A percentile compares a stretch with the other conserved stretches of the same genome.
Evolutionary conservation across 768 basidiomycete genomes (phyloP).

Genomic region (Leccinum longicurvipes): DNA sequence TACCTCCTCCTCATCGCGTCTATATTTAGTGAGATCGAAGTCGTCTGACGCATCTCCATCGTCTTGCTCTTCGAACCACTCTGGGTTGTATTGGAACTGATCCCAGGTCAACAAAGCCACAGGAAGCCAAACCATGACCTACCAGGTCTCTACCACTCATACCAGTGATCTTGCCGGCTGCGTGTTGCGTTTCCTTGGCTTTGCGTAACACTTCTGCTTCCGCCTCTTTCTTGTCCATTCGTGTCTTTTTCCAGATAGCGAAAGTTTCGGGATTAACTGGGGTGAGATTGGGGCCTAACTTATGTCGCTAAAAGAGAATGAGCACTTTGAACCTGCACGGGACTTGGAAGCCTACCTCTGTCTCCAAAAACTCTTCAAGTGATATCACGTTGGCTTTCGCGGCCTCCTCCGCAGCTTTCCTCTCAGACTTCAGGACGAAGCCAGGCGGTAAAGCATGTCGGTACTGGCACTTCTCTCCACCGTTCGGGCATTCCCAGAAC

Average conservation of each 20-base stretch:
- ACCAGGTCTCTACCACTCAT: constrained; percentile 97
- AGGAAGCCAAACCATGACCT: constrained; percentile 23
- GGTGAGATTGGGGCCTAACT: constrained; percentile 85
- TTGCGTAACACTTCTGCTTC: constrained; percentile 79
- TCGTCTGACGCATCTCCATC: constrained; percentile 43
- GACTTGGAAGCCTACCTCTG: constrained; percentile 64
- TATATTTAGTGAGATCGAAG: constrained; percentile 61
- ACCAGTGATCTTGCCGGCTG: constrained; percentile 86
- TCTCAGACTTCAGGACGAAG: constrained; percentile 92
- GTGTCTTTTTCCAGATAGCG: constrained; percentile 91
- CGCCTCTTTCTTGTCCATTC: constrained; percentile 93
- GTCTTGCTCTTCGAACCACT: constrained; percentile 85
- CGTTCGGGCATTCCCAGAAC: constrained; percentile 92
- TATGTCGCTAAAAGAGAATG: constrained; percentile 68
- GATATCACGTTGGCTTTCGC: constrained; percentile 88
- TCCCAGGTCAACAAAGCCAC: constrained; percentile 8
- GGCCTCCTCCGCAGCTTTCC: constrained; percentile 86
- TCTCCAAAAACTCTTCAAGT: constrained; percentile 95
- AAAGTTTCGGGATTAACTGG: constrained; percentile 92
- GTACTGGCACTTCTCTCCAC: constrained; percentile 87
- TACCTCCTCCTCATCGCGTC: constrained; percentile 36
- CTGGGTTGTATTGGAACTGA: constrained; percentile 93
- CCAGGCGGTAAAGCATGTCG: constrained; percentile 94
- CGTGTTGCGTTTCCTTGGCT: constrained; percentile 74
- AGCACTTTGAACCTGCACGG: not conserved